These are phyloP conservation scores for Lojkania enalia DNA, from an alignment of 2,329 filamentous ascomycete species.

Conservation along the genomic window DNA sequence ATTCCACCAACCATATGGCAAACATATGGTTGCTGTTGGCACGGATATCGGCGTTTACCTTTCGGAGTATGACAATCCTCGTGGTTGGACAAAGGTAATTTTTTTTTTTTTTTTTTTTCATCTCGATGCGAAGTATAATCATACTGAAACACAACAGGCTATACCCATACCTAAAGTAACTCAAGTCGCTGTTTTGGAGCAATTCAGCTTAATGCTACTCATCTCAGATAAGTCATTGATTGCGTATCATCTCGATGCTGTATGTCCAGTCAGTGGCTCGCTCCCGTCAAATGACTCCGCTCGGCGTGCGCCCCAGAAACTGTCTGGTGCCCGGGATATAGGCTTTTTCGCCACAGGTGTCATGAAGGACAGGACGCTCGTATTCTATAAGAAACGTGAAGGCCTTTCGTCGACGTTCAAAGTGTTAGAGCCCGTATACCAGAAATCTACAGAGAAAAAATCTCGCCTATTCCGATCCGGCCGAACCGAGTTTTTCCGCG, in stretches of 20 bases:
- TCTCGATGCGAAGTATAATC: not conserved
- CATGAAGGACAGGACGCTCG: constrained; percentile 93
- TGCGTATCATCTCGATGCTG: constrained; percentile 88
- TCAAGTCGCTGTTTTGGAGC: constrained; percentile 91
- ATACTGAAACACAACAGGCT: constrained; percentile 58
- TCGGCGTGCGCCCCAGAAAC: constrained; percentile 85
- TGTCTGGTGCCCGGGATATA: constrained; percentile 85
- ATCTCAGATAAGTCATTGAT: constrained; percentile 90
- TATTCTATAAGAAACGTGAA: constrained; percentile 97
- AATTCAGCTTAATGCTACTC: constrained; percentile 89
- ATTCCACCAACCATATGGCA: constrained; percentile 79
- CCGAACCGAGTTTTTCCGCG: constrained; percentile 91
- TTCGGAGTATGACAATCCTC: constrained; percentile 83
- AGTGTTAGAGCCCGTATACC: constrained; percentile 92
- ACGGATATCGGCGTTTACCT: constrained; percentile 95
- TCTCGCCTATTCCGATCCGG: constrained; percentile 70
- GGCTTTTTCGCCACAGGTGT: constrained; percentile 94
- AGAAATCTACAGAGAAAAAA: constrained; percentile 86
- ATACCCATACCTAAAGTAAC: constrained; percentile 79
- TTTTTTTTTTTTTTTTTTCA: constrained; percentile 3
- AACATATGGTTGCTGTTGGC: constrained; percentile 87
- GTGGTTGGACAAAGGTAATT: constrained; percentile 86
- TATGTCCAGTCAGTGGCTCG: constrained; percentile 61
- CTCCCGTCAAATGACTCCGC: constrained; percentile 71
- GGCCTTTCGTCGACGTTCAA: constrained; percentile 92